A percentile compares a stretch with the other conserved stretches of the same genome.
Conservation (phyloP, 1,284 basidiomycete species). For the Cryptococcus deneoformans region DNA sequence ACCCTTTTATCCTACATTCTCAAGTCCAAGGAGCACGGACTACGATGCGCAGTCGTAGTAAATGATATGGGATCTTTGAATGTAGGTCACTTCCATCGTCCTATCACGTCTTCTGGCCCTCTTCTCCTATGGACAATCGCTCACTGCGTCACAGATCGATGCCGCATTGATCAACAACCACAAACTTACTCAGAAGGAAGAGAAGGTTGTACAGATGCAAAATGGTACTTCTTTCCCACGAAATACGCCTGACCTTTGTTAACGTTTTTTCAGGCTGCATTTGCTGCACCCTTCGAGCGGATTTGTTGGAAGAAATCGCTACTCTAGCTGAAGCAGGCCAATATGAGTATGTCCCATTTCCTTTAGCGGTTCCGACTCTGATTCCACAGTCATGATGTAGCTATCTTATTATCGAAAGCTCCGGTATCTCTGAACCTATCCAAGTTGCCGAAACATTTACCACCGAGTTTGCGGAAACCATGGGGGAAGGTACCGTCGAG, state of each 20-base stretch:
- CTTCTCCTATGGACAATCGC: not conserved
- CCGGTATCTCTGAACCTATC: conserved; percentile 53
- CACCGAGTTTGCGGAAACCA: conserved; percentile 45
- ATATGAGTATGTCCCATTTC: conserved; percentile 38
- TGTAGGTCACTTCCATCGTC: conserved; percentile 14
- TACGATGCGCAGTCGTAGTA: conserved; percentile 50
- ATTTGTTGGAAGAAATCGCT: conserved; percentile 53
- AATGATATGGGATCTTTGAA: conserved; percentile 52
- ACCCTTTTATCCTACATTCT: conserved; percentile 52
- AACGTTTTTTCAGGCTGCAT: conserved; percentile 46
- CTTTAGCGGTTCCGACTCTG: not conserved
- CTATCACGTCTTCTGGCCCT: not conserved
- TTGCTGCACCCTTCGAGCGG: conserved; percentile 54
- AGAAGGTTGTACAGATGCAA: conserved; percentile 52
- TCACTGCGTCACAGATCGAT: conserved; percentile 44
- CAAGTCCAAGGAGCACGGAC: conserved; percentile 48
- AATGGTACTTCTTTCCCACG: conserved; percentile 32
- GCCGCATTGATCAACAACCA: conserved; percentile 49
- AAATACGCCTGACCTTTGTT: not conserved
- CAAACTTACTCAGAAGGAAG: conserved; percentile 49
- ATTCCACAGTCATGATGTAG: conserved; percentile 12
- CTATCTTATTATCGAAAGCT: conserved; percentile 52
- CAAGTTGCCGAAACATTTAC: conserved; percentile 51
- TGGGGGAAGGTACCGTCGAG: conserved; percentile 39
- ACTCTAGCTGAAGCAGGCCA: conserved; percentile 43